These are phyloP conservation scores for Taphrina betulina DNA, from an alignment of 1,139 yeast genomes.

Conservation along the genomic window DNA sequence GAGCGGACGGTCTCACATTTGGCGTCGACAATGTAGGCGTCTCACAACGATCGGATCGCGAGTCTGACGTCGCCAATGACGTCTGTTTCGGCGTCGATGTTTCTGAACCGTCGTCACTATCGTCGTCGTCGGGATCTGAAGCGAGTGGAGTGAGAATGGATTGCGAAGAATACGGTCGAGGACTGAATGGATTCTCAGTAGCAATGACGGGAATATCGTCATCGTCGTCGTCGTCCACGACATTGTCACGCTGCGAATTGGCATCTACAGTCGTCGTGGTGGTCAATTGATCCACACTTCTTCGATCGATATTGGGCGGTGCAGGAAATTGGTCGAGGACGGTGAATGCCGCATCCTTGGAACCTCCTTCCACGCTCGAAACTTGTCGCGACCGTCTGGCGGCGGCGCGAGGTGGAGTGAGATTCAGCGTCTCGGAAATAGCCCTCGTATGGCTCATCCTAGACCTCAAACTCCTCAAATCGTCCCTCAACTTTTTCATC, in stretches of 20 bases:
- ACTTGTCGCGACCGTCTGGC: too few relatives aligned
- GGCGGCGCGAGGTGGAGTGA: conserved; percentile 15
- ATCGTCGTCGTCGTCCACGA: neutral
- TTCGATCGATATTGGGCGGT: neutral
- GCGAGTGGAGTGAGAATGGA: conserved; percentile 10
- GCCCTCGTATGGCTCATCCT: conserved; percentile 1
- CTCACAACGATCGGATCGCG: too few relatives aligned
- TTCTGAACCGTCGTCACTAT: too few relatives aligned
- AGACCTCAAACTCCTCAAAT: neutral
- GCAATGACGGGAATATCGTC: neutral
- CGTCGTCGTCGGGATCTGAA: too few relatives aligned
- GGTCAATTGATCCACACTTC: neutral
- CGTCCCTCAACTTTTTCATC: conserved; percentile 3
- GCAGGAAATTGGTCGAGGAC: neutral
- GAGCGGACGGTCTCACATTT: too few relatives aligned
- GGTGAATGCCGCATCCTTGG: neutral
- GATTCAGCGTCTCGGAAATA: neutral
- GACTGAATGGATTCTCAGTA: conserved; percentile 19
- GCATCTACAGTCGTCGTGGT: neutral
- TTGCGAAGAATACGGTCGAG: conserved; percentile 16
- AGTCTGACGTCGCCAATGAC: too few relatives aligned
- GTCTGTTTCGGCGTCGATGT: too few relatives aligned
- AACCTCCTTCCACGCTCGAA: neutral
- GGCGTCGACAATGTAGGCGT: too few relatives aligned
- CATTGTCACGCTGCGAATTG: neutral